Conservation (phyloP, 495 filamentous ascomycete species). For the Penicillium crystallinum region DNA sequence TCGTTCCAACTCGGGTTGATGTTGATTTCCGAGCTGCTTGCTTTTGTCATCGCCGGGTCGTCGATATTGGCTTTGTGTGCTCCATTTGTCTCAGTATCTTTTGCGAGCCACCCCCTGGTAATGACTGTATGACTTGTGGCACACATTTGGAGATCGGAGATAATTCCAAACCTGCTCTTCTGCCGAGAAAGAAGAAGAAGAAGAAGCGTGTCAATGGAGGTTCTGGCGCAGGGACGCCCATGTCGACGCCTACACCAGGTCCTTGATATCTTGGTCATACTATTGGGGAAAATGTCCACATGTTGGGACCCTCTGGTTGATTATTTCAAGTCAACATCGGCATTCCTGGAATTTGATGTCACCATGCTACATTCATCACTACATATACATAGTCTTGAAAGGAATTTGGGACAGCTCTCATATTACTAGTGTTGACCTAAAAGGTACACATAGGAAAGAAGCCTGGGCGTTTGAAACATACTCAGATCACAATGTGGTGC, state of each 20-base stretch:
- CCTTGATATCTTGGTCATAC: constrained; percentile 19
- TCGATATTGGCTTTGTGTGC: constrained; percentile 92
- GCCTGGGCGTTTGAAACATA: background rate
- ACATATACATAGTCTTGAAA: background rate
- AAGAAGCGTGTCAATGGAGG: constrained; percentile 50
- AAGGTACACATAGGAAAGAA: background rate
- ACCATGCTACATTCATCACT: background rate
- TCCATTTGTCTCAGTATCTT: constrained; percentile 90
- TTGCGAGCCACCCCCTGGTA: constrained; percentile 58
- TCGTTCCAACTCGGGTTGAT: constrained; percentile 72
- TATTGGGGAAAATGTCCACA: too few species aligned
- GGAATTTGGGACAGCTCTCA: background rate
- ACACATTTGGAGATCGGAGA: constrained; percentile 71
- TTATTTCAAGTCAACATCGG: too few species aligned
- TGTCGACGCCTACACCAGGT: constrained; percentile 39
- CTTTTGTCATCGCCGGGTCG: constrained; percentile 88
- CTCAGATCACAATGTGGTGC: background rate
- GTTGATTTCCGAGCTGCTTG: constrained; percentile 97
- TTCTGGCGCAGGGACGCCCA: constrained; percentile 38
- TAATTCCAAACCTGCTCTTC: constrained; percentile 67
- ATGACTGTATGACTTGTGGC: constrained; percentile 84
- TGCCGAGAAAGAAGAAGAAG: constrained; percentile 69
- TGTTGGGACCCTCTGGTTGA: background rate
- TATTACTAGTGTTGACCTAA: background rate
- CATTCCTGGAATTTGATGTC: background rate